Percentiles rank a stretch among this genome's conserved stretches.
Conservation (phyloP, 2,329 filamentous ascomycete species). For the Tympanopsis confertula region DNA sequence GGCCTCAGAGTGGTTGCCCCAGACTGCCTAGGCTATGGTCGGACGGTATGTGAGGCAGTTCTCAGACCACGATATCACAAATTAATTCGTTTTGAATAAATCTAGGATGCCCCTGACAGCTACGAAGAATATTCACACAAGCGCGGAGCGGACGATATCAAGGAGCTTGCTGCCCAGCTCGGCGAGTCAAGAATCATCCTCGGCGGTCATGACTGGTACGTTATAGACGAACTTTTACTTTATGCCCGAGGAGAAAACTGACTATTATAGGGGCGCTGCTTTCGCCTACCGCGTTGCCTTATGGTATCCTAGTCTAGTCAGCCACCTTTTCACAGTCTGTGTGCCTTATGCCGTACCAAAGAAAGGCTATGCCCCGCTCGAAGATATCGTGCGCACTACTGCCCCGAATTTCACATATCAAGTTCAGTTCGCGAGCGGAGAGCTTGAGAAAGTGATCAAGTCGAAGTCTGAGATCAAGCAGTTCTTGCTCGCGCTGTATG, state of each 20-base stretch:
- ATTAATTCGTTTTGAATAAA: not conserved
- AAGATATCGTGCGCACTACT: conserved; percentile 1
- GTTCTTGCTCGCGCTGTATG: conserved; percentile 45
- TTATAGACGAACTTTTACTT: not conserved
- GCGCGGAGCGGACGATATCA: conserved; percentile 46
- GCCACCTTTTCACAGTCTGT: conserved; percentile 49
- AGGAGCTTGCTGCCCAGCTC: conserved; percentile 41
- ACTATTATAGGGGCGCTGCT: conserved; percentile 33
- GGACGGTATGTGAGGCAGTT: conserved; percentile 28
- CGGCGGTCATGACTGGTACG: conserved; percentile 50
- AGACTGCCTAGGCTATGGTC: conserved; percentile 54
- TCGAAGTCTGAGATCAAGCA: conserved; percentile 37
- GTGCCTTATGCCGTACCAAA: conserved; percentile 40
- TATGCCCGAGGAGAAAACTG: not conserved
- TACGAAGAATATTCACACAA: conserved; percentile 41
- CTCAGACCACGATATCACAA: not conserved
- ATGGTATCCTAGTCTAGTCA: conserved; percentile 44
- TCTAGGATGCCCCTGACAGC: conserved; percentile 24
- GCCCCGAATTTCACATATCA: conserved; percentile 35
- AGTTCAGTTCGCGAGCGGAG: conserved; percentile 43
- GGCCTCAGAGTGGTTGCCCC: conserved; percentile 47
- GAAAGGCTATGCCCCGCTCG: conserved; percentile 30
- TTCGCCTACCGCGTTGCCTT: conserved; percentile 51
- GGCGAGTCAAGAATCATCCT: conserved; percentile 41
- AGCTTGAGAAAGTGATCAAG: conserved; percentile 30